A percentile compares a stretch with the other conserved stretches of the same genome.
These are phyloP conservation scores for Solanum stenotomum DNA, from an alignment of 257 asterid genomes.

Conservation along the genomic window DNA sequence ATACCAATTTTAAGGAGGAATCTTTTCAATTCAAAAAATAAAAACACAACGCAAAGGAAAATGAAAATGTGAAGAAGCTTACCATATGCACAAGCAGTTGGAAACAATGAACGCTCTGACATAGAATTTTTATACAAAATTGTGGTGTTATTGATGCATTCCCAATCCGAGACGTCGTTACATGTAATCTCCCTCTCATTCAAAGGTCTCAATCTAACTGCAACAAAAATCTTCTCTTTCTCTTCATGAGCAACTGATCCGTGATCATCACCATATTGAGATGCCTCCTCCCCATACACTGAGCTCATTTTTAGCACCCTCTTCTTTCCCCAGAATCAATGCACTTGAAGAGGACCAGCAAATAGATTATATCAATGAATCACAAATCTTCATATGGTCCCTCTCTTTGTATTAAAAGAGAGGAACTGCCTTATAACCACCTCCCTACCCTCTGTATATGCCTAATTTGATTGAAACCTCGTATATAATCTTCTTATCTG, in stretches of 20 bases:
- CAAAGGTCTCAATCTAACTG: constrained; percentile 78
- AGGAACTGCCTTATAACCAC: constrained; percentile 29
- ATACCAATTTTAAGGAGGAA: neutral
- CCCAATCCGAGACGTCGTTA: constrained; percentile 70
- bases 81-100: constrained; percentile 72
- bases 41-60: neutral
- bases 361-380: constrained; percentile 5
- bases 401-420: constrained; percentile 43
- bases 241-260: constrained; percentile 58
- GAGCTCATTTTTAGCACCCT: constrained; percentile 35
- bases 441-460: neutral
- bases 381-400: constrained; percentile 15
- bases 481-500: constrained; percentile 14
- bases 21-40: neutral
- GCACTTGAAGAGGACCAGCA: constrained; percentile 37
- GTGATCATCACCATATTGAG: constrained; percentile 24
- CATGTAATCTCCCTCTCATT: constrained; percentile 49
- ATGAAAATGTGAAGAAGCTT: neutral
- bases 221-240: constrained; percentile 86
- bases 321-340: constrained; percentile 7
- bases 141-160: constrained; percentile 74
- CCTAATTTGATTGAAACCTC: neutral
- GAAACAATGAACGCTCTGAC: constrained; percentile 51
- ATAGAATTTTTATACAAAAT: constrained; percentile 49
- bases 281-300: constrained; percentile 31